A percentile compares a stretch with the other conserved stretches of the same genome.
Evolutionary conservation across 805 yeast genomes (phyloP).

Genomic region (Torulaspora quercuum): DNA sequence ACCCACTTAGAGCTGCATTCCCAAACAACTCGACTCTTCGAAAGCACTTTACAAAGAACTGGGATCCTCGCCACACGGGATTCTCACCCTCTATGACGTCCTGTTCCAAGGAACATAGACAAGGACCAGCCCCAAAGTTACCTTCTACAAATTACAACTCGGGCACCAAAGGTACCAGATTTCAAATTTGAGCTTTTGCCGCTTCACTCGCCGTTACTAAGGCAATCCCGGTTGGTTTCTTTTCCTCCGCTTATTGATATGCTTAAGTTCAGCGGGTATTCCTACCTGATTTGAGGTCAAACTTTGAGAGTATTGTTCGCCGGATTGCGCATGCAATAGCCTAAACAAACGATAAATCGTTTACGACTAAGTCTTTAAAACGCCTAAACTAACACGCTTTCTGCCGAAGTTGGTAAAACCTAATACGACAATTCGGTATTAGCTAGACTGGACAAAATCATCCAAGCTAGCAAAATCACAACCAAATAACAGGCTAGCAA

Average conservation of each 20-base stretch:
- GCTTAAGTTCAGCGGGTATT: conserved; percentile 46
- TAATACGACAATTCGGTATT: conserved; percentile 21
- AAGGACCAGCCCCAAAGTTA: conserved; percentile 33
- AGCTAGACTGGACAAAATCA: conserved; percentile 2
- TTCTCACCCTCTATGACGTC: conserved; percentile 44
- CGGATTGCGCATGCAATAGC: conserved; percentile 1
- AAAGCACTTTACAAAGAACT: conserved; percentile 33
- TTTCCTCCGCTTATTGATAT: conserved; percentile 46
- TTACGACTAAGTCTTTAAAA: neutral
- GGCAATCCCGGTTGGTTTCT: conserved; percentile 46
- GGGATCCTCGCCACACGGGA: conserved; percentile 38
- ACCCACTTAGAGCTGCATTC: conserved; percentile 41
- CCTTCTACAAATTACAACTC: conserved; percentile 42
- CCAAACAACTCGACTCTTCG: conserved; percentile 34
- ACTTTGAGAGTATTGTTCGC: conserved; percentile 24
- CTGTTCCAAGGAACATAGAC: conserved; percentile 41
- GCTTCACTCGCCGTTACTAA: conserved; percentile 44
- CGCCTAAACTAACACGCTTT: conserved; percentile 1
- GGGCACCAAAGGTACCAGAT: conserved; percentile 39
- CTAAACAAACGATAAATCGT: conserved; percentile 1
- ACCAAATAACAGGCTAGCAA: conserved; percentile 25
- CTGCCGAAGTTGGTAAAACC: conserved; percentile 21
- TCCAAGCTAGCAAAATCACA: conserved; percentile 8
- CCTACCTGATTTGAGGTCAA: conserved; percentile 41
- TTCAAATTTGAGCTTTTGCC: conserved; percentile 42